Base-by-base conservation (phyloP, 2,329 filamentous ascomycete genomes). In the Stachybotrys echinatus region DNA sequence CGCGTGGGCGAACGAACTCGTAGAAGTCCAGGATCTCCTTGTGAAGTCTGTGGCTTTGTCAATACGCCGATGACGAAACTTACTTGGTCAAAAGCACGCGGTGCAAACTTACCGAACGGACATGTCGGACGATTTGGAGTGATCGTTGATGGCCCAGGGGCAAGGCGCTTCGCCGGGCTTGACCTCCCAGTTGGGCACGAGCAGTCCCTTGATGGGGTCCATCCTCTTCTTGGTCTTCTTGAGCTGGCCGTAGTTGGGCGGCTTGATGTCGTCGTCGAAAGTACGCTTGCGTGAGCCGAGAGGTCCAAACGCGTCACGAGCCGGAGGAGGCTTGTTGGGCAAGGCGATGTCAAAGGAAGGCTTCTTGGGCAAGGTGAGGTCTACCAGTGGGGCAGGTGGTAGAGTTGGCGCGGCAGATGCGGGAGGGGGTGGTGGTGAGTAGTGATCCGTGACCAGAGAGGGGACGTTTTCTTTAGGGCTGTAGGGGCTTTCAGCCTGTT, bases 11-110 rank as follows among this genome's bases (percentile, higher is more conserved):
- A 27, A 96, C 87, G 65, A 86, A 95, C 34, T 92, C 76, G 65
- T 92, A 95, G 64, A 96, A 97, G 59, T 95, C 89, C 23, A 88
- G 73, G 42, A 97, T 85, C 67, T 99, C 94, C 61, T 91, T 89
- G 67, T 97, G 91, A 22, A 99, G 73, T 67, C 89, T 91, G 17
- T 23, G 8, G 17, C 22, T 23, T n/a, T 14, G 42, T 43, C 40
- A 43, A 12, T 5, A 27, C 2, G 23, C 34, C 23, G 23, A 40
- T 17, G 18, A 6, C 27, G 21, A n/a, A 3, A 49, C 47, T n/a
- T n/a, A n/a, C n/a, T n/a, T n/a, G n/a, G n/a, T n/a, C n/a, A 38
- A 22, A 14, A 17, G 17, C 17, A 17, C 17, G 8, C 8, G 31
- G 17, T 37, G 31, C 6, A 20, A 47, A 64, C 76, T 69, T 69